These are phyloP conservation scores for Emmonsiellopsis sp. DNA, from an alignment of 2,329 filamentous ascomycete species.

Conservation along the genomic window DNA sequence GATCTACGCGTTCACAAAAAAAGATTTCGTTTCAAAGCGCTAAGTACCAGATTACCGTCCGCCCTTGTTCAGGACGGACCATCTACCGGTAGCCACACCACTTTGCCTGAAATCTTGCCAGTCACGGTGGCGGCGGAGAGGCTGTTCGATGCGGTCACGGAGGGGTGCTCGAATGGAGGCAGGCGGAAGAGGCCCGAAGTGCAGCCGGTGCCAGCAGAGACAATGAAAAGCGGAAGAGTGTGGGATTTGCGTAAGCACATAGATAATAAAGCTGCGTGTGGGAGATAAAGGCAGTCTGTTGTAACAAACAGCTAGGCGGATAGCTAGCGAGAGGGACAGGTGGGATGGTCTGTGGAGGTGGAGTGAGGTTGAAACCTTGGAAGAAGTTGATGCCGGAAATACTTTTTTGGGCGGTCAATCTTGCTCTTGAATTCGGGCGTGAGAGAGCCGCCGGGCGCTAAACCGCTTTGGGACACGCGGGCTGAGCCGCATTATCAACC, in stretches of 20 bases:
- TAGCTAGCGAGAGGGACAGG: no score
- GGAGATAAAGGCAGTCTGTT: not conserved
- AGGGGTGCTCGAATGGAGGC: slow-evolving; percentile 7
- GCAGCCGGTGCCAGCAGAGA: slow-evolving; percentile 15
- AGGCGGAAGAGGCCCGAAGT: slow-evolving; percentile 11
- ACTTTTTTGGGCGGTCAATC: not conserved
- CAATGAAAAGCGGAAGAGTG: slow-evolving; percentile 16
- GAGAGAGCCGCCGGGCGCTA: not conserved
- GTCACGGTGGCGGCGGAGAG: slow-evolving; percentile 10
- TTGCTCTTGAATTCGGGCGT: not conserved
- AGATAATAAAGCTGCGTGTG: slow-evolving; percentile 8
- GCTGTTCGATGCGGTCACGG: slow-evolving; percentile 8
- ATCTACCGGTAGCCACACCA: slow-evolving; percentile 38
- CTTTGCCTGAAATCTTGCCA: slow-evolving; percentile 18
- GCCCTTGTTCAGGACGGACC: slow-evolving; percentile 44
- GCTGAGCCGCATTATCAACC: not conserved
- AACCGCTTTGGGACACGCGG: slow-evolving; percentile 1
- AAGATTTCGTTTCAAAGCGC: slow-evolving; percentile 4
- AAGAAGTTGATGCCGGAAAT: not conserved
- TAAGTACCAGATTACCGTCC: slow-evolving; percentile 36
- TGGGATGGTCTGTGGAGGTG: no score
- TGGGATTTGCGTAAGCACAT: slow-evolving; percentile 14
- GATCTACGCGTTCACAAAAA: slow-evolving; percentile 4
- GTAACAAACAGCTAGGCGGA: no score
- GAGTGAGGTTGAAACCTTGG: no score